phyloP scores from a whole-genome alignment of 192 early-diverging fungal genomes.

The Linnemannia elongata region DNA sequence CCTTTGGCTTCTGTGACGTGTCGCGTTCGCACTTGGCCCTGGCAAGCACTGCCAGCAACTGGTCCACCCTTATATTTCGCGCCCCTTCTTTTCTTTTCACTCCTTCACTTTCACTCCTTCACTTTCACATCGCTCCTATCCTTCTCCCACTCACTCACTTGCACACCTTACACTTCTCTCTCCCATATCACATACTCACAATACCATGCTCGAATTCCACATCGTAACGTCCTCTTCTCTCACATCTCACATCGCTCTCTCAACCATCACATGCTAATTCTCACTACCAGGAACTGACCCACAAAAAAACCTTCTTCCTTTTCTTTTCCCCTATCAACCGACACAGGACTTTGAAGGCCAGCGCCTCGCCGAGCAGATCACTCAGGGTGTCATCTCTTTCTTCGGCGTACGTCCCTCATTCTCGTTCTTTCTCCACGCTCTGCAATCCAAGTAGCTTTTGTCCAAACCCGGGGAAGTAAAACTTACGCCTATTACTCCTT shows the following conservation, averaged over 20 bases:
- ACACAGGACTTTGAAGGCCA: constrained; percentile 51
- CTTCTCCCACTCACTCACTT: background rate
- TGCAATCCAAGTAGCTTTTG: too few relatives aligned
- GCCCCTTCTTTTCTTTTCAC: background rate
- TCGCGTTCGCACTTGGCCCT: background rate
- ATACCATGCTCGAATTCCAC: constrained; percentile 47
- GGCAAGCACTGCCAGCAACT: background rate
- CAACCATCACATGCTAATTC: background rate
- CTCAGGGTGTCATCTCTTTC: constrained; percentile 41
- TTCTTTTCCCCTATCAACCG: background rate
- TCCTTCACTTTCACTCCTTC: background rate
- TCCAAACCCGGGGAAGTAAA: background rate
- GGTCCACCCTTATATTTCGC: background rate
- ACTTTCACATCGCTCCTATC: background rate
- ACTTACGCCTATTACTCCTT: background rate
- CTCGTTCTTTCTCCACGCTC: background rate
- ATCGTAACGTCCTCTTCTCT: constrained; percentile 21
- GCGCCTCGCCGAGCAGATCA: constrained; percentile 43
- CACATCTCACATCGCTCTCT: background rate
- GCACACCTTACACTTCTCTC: background rate
- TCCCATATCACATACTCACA: background rate
- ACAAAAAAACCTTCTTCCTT: background rate
- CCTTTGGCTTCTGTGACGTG: constrained; percentile 3
- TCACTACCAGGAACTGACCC: background rate
- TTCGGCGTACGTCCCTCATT: constrained; percentile 28